Percentiles rank a stretch among this genome's conserved stretches.
Conservation (phyloP, 331 rosid species). For the Telfairia occidentalis region DNA sequence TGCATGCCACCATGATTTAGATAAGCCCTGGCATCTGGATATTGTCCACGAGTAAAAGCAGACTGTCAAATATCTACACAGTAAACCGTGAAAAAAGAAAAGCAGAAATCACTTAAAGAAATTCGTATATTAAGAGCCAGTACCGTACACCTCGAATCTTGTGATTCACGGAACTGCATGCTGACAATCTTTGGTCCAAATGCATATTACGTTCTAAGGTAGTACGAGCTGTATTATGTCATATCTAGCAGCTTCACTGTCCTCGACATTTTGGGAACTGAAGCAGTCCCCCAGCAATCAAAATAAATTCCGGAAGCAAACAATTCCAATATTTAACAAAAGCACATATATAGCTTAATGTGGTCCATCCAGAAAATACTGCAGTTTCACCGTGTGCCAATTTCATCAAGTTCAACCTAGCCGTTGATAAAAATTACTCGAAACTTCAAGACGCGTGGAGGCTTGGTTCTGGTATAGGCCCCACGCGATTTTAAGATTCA, state of each 20-base stretch:
- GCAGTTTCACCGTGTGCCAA: not conserved
- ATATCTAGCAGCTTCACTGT: slow-evolving; percentile 47
- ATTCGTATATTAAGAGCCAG: slow-evolving; percentile 24
- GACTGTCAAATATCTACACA: slow-evolving; percentile 29
- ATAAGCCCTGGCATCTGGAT: slow-evolving; percentile 31
- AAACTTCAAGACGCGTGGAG: not conserved
- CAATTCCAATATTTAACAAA: slow-evolving; percentile 73
- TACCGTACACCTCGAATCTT: slow-evolving; percentile 43
- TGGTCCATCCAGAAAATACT: not conserved
- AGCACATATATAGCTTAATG: not conserved
- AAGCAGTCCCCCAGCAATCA: slow-evolving; percentile 51
- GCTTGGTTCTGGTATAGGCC: not conserved
- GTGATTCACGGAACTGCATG: slow-evolving; percentile 50
- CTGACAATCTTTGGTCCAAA: slow-evolving; percentile 64
- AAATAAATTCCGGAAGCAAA: slow-evolving; percentile 69
- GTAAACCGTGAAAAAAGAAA: slow-evolving; percentile 29
- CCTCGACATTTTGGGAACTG: slow-evolving; percentile 59
- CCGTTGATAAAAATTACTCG: not conserved
- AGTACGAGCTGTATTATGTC: slow-evolving; percentile 44
- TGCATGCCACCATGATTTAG: slow-evolving; percentile 24
- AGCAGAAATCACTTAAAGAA: not conserved
- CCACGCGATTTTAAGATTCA: not conserved
- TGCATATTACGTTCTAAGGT: slow-evolving; percentile 67
- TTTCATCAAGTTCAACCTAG: not conserved
- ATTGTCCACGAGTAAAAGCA: slow-evolving; percentile 36